Base-by-base conservation (phyloP, 139 green algal genomes). In the Chlorella sp. region DNA sequence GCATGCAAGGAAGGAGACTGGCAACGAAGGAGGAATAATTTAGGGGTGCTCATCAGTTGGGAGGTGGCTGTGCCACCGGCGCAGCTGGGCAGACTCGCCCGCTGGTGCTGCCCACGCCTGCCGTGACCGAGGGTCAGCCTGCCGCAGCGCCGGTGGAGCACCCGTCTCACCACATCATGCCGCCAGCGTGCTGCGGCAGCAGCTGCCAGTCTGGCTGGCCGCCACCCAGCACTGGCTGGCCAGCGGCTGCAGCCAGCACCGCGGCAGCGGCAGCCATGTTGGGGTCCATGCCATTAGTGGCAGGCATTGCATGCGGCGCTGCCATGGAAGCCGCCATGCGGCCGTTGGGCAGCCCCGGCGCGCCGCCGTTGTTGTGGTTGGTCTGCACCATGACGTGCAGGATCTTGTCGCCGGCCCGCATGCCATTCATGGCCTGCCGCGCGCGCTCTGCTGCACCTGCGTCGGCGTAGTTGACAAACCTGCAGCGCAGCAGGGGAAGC, bases 331-430 rank as follows among this genome's bases (percentile, higher is more conserved):
- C 32, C 12, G 62, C 26, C 51, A 60, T 62, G 73, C 44, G 39
- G 71, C 73, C 73, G 73, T 51, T 51, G 32, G 20, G 3, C 68
- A 55, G 36, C 36, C 38, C 28, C 11, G 51, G 11, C 13, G 51
- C 51, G 51, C 51, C 51, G 51, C 51, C 51, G 51, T 60, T 60
- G 34, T 3, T 38, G 6, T 85, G 41, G 51, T 71, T 72, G 32
- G 38, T 76, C 64, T 90, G 87, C 65, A 90, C 76, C 51, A 83
- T 81, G 39, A 88, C 76, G 7, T 85, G 78, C 44, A 88, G 71
- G 32, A 85, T 82, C n/a, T 78, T 78, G 74, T 90, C 81, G 39
- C 38, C 86, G 0, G 44, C 82, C 15, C 64, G 81, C 65, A 81
- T 80, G 64, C 81, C 82, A 68, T 80, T 79, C 73, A 90, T 78